Percentiles rank a stretch among this genome's conserved stretches.
phyloP scores from a whole-genome alignment of 1,139 yeast genomes.

The Meyerozyma carpophila region DNA sequence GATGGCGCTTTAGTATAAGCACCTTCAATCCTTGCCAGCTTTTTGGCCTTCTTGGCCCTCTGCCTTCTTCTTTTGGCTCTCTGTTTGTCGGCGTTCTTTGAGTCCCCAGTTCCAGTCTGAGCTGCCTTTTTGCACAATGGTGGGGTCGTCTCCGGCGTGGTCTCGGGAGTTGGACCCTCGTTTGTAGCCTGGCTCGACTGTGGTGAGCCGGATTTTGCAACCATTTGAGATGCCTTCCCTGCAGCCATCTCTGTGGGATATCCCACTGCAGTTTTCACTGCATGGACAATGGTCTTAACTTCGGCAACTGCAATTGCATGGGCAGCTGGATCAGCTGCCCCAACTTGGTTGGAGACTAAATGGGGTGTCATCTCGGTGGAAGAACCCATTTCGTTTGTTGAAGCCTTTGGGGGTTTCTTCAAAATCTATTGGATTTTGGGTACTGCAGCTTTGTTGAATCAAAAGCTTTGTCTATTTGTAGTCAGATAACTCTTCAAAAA shows the following conservation, averaged over 20 bases:
- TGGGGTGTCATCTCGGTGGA: background rate
- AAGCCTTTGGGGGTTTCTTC: background rate
- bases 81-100: background rate
- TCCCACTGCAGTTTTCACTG: background rate
- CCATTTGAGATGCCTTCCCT: background rate
- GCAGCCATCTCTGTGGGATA: background rate
- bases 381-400: background rate
- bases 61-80: background rate
- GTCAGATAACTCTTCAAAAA: background rate
- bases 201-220: background rate
- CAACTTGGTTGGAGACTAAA: background rate
- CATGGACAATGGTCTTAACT: background rate
- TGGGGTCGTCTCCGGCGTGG: background rate
- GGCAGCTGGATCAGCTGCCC: background rate
- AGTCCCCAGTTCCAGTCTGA: background rate
- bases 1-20: background rate
- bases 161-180: background rate
- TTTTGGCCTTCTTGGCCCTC: background rate
- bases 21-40: background rate
- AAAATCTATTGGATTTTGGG: background rate
- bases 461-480: background rate
- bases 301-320: background rate
- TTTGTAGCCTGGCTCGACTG: background rate
- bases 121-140: background rate
- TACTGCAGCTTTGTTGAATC: background rate